A percentile compares a stretch with the other conserved stretches of the same genome.
Conservation (phyloP, 495 filamentous ascomycete genomes). For the Penicillium nucicola region DNA sequence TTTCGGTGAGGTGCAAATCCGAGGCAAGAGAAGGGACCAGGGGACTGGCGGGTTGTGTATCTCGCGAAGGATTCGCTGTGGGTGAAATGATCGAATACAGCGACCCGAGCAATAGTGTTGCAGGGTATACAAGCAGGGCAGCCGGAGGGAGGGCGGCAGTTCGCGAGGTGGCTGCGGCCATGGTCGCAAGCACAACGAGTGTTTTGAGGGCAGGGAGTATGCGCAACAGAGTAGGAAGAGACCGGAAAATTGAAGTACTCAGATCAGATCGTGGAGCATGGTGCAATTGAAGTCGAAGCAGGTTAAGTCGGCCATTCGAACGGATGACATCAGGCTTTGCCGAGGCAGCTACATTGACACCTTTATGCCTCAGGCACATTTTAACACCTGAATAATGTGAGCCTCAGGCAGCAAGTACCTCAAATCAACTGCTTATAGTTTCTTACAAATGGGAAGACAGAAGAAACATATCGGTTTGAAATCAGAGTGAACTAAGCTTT, state of each 20-base stretch:
- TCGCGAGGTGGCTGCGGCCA: conserved; percentile 20
- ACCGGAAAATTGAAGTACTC: neutral
- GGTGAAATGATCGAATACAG: conserved; percentile 77
- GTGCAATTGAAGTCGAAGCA: neutral
- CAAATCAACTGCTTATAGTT: no score
- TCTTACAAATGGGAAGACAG: no score
- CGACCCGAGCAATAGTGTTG: conserved; percentile 73
- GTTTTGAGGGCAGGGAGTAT: neutral
- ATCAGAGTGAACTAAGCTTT: no score
- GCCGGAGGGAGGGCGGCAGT: conserved; percentile 19
- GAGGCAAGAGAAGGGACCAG: conserved; percentile 53
- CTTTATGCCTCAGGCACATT: neutral
- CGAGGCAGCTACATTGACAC: neutral
- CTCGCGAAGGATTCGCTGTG: conserved; percentile 42
- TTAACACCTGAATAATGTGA: neutral
- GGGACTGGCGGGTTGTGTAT: conserved; percentile 52
- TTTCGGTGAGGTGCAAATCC: conserved; percentile 28
- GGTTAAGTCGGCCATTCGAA: neutral
- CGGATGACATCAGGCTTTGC: conserved; percentile 7
- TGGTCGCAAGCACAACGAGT: conserved; percentile 3
- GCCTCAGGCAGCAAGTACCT: no score
- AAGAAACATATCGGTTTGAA: no score
- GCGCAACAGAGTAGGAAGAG: neutral
- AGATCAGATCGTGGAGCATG: neutral
- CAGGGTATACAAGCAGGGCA: conserved; percentile 66